Conservation (phyloP, 306 rosid species). For the Ziziphus jujuba region DNA sequence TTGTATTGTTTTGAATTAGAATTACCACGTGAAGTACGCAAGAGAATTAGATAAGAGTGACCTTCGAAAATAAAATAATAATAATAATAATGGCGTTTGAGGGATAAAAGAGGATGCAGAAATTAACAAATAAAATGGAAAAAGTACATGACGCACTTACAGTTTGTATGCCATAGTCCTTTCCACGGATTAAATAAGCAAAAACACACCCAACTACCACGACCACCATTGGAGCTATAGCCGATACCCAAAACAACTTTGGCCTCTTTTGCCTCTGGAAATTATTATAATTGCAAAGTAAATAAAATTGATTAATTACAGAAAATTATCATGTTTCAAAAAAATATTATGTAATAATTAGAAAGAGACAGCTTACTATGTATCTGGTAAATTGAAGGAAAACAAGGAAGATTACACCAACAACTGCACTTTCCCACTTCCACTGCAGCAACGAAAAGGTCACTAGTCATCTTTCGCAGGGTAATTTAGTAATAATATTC, state of each 20-base stretch:
- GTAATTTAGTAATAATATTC: no score
- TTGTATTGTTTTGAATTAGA: no score
- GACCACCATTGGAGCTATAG: conserved; percentile 67
- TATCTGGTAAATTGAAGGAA: conserved; percentile 54
- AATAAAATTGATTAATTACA: not conserved
- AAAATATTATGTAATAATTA: no score
- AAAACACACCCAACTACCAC: conserved; percentile 52
- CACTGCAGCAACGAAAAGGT: conserved; percentile 43
- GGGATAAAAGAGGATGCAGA: not conserved
- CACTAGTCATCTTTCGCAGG: not conserved
- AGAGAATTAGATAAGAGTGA: no score
- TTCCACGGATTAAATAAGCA: conserved; percentile 56
- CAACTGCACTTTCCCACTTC: conserved; percentile 66
- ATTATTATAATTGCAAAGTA: not conserved
- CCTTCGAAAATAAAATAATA: not conserved
- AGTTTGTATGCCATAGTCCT: conserved; percentile 61
- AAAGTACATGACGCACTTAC: conserved; percentile 32
- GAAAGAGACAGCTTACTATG: conserved; percentile 43
- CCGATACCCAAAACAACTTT: conserved; percentile 82
- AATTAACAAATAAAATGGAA: not conserved
- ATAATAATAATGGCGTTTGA: not conserved
- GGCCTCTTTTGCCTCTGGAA: conserved; percentile 56
- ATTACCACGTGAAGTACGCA: no score
- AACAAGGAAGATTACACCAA: conserved; percentile 49
- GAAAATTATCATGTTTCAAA: no score